These are phyloP conservation scores for Syncephalastrum sp. DNA, from an alignment of 371 early-diverging fungal species.

Conservation along the genomic window DNA sequence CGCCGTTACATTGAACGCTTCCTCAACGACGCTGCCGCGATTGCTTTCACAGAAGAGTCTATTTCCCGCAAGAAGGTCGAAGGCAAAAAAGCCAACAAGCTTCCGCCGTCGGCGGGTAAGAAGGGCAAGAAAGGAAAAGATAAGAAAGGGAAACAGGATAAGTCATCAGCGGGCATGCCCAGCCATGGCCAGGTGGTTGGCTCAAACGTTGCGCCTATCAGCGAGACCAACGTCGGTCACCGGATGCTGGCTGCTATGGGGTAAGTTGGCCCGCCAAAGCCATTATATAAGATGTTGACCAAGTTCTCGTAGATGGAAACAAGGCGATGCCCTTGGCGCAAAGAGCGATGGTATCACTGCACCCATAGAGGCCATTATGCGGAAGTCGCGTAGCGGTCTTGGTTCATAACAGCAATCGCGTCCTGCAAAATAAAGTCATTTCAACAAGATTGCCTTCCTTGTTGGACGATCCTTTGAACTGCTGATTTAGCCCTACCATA, in stretches of 20 bases:
- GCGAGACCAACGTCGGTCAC: slow-evolving; percentile 72
- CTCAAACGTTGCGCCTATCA: slow-evolving; percentile 60
- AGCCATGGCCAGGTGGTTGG: slow-evolving; percentile 71
- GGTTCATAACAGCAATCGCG: slow-evolving; percentile 47
- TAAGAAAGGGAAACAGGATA: slow-evolving; percentile 8
- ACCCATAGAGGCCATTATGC: slow-evolving; percentile 84
- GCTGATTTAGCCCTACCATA: too few species aligned
- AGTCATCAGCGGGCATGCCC: not conserved
- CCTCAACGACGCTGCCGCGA: slow-evolving; percentile 29
- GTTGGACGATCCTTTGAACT: too few species aligned
- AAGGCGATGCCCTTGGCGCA: slow-evolving; percentile 82
- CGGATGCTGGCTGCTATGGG: slow-evolving; percentile 83
- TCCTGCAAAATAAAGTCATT: not conserved
- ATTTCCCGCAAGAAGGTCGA: slow-evolving; percentile 19
- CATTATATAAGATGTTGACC: not conserved
- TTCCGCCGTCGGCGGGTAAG: slow-evolving; percentile 3
- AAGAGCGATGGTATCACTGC: slow-evolving; percentile 76
- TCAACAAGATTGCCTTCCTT: not conserved
- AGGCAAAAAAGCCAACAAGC: not conserved
- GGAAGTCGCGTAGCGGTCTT: slow-evolving; percentile 74
- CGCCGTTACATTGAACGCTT: slow-evolving; percentile 48
- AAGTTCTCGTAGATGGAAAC: slow-evolving; percentile 58
- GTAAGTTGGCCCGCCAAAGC: slow-evolving; percentile 25
- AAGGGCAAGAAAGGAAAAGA: slow-evolving; percentile 11
- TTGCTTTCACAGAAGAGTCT: slow-evolving; percentile 26